Evolutionary conservation across 768 basidiomycete genomes (phyloP), one percentile per base, ranked within the genome.

Genomic region (Auricularia auricula-judae): DNA sequence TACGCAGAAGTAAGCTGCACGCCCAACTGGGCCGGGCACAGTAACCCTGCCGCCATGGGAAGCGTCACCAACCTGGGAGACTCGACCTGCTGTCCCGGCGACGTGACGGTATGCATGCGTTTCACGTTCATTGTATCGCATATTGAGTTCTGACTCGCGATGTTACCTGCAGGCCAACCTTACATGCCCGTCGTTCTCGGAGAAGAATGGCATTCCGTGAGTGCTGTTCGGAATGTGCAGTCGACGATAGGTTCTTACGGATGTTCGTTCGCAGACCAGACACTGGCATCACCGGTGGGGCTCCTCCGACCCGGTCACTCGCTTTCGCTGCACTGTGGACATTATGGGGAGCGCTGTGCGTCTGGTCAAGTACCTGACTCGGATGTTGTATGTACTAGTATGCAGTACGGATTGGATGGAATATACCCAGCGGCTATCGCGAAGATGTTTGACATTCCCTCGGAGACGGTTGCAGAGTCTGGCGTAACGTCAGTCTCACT

Each of bases 111-210:
- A 65, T 29, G 29, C 29, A 29, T 3, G 29, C 29, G 29, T 29
- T 29, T 29, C 29, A 2, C 2, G 29, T 29, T 29, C 29, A 23
- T 23, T 23, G 23, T 1, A 23, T 23, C 2, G 29, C 29, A 3
- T 29, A 29, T 29, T 29, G 29, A 29, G 29, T 29, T 29, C 29
- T 29, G 51, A 54, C 34, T 36, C 18, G 14, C 39, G 12, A 23
- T 18, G 0, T 23, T 62, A 29, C 65, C 42, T 2, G 29, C 3
- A 75, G 68, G 67, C 69, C 33, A 82, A 78, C 66, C 74, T 81
- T 62, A 81, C 83, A 43, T 91, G 89, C 70, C 81, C 86, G 34
- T 89, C 88, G 0, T 90, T 81, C 71, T 90, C 88, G 47, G 87
- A 87, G 68, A 72, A 79, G 61, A 82, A 83, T 68, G 84, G 84